Base-by-base conservation (phyloP, 2,329 filamentous ascomycete species). In the Calonectria pteridis region DNA sequence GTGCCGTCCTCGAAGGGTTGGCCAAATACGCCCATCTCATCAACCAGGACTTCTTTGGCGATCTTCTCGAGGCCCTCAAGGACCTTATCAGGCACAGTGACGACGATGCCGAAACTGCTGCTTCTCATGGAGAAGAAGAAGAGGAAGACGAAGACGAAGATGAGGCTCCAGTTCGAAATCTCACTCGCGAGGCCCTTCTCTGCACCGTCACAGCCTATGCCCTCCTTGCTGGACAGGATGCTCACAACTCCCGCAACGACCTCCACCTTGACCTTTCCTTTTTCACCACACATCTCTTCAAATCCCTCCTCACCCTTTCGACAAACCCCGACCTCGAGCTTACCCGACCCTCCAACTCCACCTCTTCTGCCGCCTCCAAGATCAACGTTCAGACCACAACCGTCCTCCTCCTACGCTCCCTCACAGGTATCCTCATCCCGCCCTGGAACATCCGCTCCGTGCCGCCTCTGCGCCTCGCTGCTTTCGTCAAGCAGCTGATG, bases 31-130 rank as follows among this genome's bases (percentile, higher is more conserved):
- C 96, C 4, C 97, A 98, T 83, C 90, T 99, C 73, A 99, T 99
- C 89, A 99, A 99, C 86, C 95, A 99, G 82, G 95, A 99, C 83
- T 98, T 99, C 88, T 99, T 99, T 80, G 97, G 96, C 33, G 97
- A 99, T 82, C 89, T 99, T 35, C 91, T 99, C 14, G 97, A 98
- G 85, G 96, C 95, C 0, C 88, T 99, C 49, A 97, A 98, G 84
- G 97, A 99, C 76, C 90, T 99, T 55, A 96, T 98, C 79, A 91
- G 92, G 5, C 91, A 96, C 77, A 93, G 94, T 67, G 90, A 93
- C 80, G 88, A 89, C 0, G 87, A 89, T 20, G 88, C 88, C 4
- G 86, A 88, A 14, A 86, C 83, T 1, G 88, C 86, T 5, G 83
- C 86, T 2, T 82, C 79, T 4, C 82, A 82, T 0, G 86, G 88